phyloP scores from a whole-genome alignment of 2,329 filamentous ascomycete genomes.

The Phialophora expanda region DNA sequence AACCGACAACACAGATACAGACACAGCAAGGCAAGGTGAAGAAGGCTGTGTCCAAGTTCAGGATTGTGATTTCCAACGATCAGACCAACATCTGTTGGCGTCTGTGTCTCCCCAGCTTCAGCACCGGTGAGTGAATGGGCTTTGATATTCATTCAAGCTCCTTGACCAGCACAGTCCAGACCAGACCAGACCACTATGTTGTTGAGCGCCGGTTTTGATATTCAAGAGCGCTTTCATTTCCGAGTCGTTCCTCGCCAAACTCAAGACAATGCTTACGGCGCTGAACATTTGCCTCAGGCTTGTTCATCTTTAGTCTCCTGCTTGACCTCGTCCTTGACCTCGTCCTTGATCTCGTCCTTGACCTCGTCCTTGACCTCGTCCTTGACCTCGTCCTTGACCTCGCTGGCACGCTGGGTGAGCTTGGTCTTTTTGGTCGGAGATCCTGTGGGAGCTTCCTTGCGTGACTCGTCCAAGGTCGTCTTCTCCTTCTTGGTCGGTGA shows the following conservation, averaged over 20 bases:
- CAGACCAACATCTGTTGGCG: background rate
- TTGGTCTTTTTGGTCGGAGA: background rate
- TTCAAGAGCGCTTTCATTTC: background rate
- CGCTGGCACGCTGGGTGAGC: background rate
- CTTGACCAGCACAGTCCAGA: background rate
- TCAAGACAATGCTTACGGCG: background rate
- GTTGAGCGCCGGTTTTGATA: background rate
- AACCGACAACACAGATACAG: too few species aligned
- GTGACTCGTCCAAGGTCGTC: background rate
- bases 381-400: background rate
- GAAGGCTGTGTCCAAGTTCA: background rate
- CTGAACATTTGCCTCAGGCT: background rate
- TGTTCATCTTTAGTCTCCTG: background rate
- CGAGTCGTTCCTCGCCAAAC: background rate
- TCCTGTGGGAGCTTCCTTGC: background rate
- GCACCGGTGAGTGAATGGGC: background rate
- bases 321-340: background rate
- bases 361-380: too few species aligned
- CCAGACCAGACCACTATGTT: background rate
- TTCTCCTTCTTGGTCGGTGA: constrained; percentile 2
- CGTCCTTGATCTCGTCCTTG: background rate
- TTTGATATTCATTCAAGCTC: background rate
- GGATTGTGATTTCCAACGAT: background rate
- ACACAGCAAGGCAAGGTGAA: background rate
- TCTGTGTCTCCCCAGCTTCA: background rate